A percentile compares a stretch with the other conserved stretches of the same genome.
Conservation (phyloP, 495 filamentous ascomycete genomes). For the Sordaria brevicollis region DNA sequence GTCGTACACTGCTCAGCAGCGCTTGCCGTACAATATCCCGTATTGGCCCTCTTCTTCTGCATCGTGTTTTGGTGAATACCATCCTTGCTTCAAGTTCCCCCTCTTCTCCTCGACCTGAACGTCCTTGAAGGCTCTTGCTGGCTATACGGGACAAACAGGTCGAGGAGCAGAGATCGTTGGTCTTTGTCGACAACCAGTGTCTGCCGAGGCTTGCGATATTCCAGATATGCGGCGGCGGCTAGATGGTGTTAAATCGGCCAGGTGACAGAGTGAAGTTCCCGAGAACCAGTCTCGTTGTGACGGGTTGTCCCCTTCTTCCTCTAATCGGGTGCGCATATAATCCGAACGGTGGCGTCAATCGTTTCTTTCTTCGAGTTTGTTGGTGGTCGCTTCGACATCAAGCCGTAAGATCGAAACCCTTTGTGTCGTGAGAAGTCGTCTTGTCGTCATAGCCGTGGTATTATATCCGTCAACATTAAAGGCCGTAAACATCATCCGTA, state of each 20-base stretch:
- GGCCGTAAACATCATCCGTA: conserved; percentile 36
- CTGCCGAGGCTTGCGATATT: conserved; percentile 26
- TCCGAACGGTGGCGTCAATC: conserved; percentile 17
- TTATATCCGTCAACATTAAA: conserved; percentile 27
- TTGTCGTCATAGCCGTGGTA: conserved; percentile 20
- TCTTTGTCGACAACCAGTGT: conserved; percentile 37
- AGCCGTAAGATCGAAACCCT: conserved; percentile 17
- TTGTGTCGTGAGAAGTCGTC: conserved; percentile 17
- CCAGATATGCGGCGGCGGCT: conserved; percentile 26
- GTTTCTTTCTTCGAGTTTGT: conserved; percentile 18
- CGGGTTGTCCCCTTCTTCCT: conserved; percentile 15
- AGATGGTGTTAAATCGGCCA: conserved; percentile 17
- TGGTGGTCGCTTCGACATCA: conserved; percentile 23
- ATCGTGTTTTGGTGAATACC: background rate
- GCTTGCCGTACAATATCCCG: background rate
- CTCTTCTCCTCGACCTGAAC: background rate
- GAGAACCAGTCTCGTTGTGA: conserved; percentile 15
- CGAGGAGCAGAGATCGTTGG: conserved; percentile 14
- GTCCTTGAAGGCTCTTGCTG: background rate
- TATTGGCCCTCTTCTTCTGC: background rate
- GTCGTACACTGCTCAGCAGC: background rate
- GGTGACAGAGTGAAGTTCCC: conserved; percentile 13
- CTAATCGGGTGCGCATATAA: conserved; percentile 13
- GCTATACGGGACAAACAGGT: background rate
- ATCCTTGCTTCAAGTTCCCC: conserved; percentile 4